Evolutionary conservation across 2,329 filamentous ascomycete species (phyloP), one percentile per base, ranked within the genome.

Genomic region (Xylaria sp.): DNA sequence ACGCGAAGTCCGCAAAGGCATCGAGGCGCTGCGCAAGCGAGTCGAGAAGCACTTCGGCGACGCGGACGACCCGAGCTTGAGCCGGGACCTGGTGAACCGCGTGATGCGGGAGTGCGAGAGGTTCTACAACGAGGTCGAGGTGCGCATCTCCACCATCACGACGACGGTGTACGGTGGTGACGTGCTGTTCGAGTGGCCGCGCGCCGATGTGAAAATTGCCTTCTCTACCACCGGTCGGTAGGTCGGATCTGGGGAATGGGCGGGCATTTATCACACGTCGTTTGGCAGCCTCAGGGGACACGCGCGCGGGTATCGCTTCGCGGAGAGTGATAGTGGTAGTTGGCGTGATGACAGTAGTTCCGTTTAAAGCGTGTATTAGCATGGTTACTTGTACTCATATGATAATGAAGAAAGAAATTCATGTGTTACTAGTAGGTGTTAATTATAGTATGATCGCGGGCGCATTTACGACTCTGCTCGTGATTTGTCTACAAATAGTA

Each of bases 1-100:
- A 23, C 94, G 93, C 78, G 94, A 97, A 80, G 88, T 97, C 51
- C 88, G 92, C 72, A 94, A 94, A 78, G 94, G 95, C n/a, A 91
- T 97, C 73, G 93, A 97, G 76, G 88, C 93, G 63, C 85, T 98
- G 73, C 91, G 91, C 76, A 97, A 97, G 83, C 88, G 95, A 59
- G 93, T 98, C 0, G 95, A 98, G 81, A 99, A 98, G 83, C 95
- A 98, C 80, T 98, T 98, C 84, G 93, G 93, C 51, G 93, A 97
- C 73, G 92, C 90, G 5, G 93, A 97, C 74, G 92, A 94, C 71
- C 88, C 89, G 64, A 87, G 83, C 26, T 83, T 91, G 63, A 91
- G 88, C 74, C 83, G 83, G 59, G 83, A 83, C 42, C 81, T 91
- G 48, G 88, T 90, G 28, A 80, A 80, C 59, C 85, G 86, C 77